Evolutionary conservation across 768 basidiomycete genomes (phyloP).

Genomic region (Lactarius trivialis): DNA sequence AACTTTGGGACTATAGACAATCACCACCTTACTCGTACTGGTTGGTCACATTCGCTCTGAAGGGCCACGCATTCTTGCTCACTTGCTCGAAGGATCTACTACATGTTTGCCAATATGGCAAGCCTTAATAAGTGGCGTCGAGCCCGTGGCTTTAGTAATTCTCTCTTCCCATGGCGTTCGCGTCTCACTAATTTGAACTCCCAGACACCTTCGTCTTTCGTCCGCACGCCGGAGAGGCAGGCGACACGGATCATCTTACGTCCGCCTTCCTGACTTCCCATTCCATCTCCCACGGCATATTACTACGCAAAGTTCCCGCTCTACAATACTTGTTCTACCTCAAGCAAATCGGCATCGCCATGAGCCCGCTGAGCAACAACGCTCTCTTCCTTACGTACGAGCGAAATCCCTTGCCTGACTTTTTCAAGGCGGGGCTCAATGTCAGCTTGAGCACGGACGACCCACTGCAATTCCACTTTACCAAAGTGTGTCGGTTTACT

Average conservation of each 20-base stretch:
- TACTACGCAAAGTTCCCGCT: constrained; percentile 95
- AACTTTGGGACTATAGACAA: constrained; percentile 80
- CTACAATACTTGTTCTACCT: constrained; percentile 96
- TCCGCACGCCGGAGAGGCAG: constrained; percentile 96
- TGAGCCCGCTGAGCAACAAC: constrained; percentile 98
- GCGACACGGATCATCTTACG: constrained; percentile 95
- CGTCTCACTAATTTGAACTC: constrained; percentile 4
- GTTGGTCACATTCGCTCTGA: constrained; percentile 36
- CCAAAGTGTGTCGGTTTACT: constrained; percentile 51
- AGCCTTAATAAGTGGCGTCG: constrained; percentile 92
- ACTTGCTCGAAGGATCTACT: constrained; percentile 69
- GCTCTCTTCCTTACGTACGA: constrained; percentile 96
- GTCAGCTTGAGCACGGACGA: constrained; percentile 96
- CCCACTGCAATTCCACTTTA: constrained; percentile 96
- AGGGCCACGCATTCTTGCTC: background rate
- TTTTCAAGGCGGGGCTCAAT: constrained; percentile 93
- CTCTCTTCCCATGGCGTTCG: background rate
- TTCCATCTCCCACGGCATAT: constrained; percentile 98
- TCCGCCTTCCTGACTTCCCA: constrained; percentile 95
- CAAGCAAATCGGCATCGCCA: constrained; percentile 96
- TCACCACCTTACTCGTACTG: constrained; percentile 96
- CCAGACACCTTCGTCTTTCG: constrained; percentile 94
- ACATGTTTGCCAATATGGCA: constrained; percentile 95
- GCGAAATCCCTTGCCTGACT: constrained; percentile 93
- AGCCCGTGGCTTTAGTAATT: constrained; percentile 83